Evolutionary conservation across 73 alveolate species (phyloP).

Genomic region (Paramecium bursaria): DNA sequence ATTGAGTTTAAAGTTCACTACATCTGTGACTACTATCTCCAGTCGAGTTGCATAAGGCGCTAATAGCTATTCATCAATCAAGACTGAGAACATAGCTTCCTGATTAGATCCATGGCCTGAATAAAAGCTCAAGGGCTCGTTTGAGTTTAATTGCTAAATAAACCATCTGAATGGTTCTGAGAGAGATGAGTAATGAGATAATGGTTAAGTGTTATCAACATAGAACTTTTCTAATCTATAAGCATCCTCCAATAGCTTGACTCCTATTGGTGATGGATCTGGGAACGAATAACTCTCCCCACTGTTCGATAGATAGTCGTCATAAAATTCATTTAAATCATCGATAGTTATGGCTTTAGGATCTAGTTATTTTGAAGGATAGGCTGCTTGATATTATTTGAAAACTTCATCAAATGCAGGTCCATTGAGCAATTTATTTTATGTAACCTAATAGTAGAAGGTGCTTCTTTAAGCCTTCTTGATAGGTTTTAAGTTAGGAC

Average conservation of each 20-base stretch:
- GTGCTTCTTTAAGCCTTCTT: background rate
- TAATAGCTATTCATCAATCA: background rate
- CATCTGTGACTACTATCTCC: background rate
- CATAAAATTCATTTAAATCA: conserved; percentile 55
- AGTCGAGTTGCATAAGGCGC: background rate
- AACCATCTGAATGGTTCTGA: background rate
- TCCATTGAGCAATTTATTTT: too few relatives aligned
- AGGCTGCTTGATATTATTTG: background rate
- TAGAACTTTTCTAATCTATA: background rate
- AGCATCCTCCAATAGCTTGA: background rate
- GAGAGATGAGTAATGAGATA: background rate
- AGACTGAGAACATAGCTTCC: background rate
- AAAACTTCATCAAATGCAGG: background rate
- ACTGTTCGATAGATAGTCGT: conserved; percentile 13
- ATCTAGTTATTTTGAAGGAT: background rate
- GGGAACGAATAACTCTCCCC: conserved; percentile 30
- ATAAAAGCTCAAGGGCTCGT: background rate
- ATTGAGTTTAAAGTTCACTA: background rate
- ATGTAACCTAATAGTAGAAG: background rate
- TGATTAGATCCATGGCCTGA: background rate
- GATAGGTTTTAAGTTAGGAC: background rate
- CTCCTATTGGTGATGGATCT: conserved; percentile 21
- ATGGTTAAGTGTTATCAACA: background rate
- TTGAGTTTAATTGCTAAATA: too few relatives aligned
- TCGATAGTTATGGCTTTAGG: background rate